These are phyloP conservation scores for Bimuria novae-zelandiae DNA, from an alignment of 2,329 filamentous ascomycete species.

Conservation along the genomic window DNA sequence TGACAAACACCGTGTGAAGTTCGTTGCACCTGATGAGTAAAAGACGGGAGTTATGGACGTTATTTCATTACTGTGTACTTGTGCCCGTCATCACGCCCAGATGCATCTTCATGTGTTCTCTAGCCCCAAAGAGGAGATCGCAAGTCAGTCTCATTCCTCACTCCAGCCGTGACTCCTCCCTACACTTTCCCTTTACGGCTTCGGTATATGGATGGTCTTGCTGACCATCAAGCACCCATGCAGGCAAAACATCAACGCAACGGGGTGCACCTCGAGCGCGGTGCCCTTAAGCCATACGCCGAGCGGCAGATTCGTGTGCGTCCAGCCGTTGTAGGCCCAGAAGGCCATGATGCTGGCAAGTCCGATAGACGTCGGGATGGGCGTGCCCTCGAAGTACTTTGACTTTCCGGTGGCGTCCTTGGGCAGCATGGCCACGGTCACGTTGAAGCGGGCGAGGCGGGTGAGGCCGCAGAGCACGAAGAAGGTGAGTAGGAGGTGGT, in stretches of 20 bases:
- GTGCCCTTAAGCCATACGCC: constrained; percentile 72
- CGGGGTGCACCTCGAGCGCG: constrained; percentile 80
- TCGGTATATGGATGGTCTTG: constrained; percentile 92
- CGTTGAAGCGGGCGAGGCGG: constrained; percentile 94
- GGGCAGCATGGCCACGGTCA: constrained; percentile 85
- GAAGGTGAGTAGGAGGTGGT: constrained; percentile 80
- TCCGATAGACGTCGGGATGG: constrained; percentile 86
- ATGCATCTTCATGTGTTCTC: too few relatives aligned
- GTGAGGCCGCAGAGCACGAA: constrained; percentile 96
- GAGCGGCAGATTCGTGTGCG: constrained; percentile 76
- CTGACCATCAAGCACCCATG: constrained; percentile 95
- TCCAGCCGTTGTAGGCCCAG: constrained; percentile 82
- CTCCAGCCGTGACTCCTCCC: not conserved
- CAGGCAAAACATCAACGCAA: constrained; percentile 78
- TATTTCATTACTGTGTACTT: not conserved
- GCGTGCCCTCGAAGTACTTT: constrained; percentile 94
- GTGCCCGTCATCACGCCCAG: too few relatives aligned
- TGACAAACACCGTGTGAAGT: not conserved
- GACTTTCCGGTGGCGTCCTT: constrained; percentile 93
- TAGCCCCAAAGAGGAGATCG: too few relatives aligned
- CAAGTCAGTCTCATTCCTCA: not conserved
- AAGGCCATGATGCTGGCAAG: constrained; percentile 86
- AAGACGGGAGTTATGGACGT: not conserved
- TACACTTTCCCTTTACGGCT: constrained; percentile 58
- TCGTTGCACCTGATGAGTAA: too few relatives aligned